Conservation (phyloP, 192 early-diverging fungal genomes). For the Gorgonomyces haynaldii region DNA sequence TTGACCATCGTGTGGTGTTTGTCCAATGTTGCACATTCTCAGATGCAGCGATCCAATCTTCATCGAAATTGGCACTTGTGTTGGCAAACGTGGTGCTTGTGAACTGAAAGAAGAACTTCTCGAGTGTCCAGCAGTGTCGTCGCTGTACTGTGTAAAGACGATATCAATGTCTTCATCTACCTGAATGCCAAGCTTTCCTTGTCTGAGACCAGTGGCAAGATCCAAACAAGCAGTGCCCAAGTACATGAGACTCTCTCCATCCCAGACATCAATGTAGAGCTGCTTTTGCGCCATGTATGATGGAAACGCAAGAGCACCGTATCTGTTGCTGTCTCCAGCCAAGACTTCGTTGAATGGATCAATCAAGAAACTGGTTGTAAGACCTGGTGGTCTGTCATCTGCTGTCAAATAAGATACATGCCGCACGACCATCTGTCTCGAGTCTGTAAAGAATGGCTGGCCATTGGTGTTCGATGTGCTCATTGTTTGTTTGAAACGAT, state of each 20-base stretch:
- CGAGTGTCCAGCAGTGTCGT: slow-evolving; percentile 3
- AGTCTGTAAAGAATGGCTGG: slow-evolving; percentile 1
- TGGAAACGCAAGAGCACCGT: neutral
- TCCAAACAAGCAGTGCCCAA: slow-evolving; percentile 22
- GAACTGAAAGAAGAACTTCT: slow-evolving; percentile 13
- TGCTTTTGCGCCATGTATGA: slow-evolving; percentile 6
- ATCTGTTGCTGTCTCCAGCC: neutral
- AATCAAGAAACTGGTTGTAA: neutral
- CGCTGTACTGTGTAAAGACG: slow-evolving; percentile 1
- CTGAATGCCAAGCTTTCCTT: slow-evolving; percentile 16
- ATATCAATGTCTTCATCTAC: slow-evolving; percentile 34
- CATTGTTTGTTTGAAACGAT: neutral
- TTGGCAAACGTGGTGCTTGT: slow-evolving; percentile 9
- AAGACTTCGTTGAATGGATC: neutral
- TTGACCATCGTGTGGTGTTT: slow-evolving; percentile 1
- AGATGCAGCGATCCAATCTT: slow-evolving; percentile 20
- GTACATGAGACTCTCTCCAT: slow-evolving; percentile 28
- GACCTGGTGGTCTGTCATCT: slow-evolving; percentile 1
- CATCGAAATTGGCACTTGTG: slow-evolving; percentile 8
- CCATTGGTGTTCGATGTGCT: neutral
- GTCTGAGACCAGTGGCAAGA: slow-evolving; percentile 15
- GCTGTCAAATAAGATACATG: neutral
- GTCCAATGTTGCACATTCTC: slow-evolving; percentile 18
- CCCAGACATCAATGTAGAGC: slow-evolving; percentile 29
- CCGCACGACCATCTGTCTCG: slow-evolving; percentile 4